These are phyloP conservation scores for Ustilago trichophora DNA, from an alignment of 1,284 basidiomycete species.

Conservation along the genomic window DNA sequence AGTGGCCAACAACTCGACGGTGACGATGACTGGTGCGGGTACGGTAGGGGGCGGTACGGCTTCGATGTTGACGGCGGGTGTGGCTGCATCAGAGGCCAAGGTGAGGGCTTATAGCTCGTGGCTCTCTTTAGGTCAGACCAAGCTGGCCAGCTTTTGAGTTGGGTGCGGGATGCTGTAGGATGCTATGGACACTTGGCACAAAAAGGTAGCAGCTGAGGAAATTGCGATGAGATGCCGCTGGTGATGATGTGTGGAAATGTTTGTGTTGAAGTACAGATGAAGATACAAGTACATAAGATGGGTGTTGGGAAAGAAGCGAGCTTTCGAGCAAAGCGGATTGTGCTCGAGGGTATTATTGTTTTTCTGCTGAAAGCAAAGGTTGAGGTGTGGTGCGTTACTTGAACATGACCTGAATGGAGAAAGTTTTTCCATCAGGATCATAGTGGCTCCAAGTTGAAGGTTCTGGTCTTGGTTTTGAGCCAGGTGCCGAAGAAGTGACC, in stretches of 20 bases:
- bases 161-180: too few relatives aligned
- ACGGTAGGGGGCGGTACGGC: background rate
- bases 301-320: background rate
- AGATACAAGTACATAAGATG: constrained; percentile 37
- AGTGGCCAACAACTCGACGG: background rate
- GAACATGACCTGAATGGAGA: constrained; percentile 61
- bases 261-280: constrained; percentile 1
- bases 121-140: constrained; percentile 44
- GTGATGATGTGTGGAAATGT: background rate
- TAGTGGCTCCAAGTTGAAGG: constrained; percentile 61
- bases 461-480: constrained; percentile 45
- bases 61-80: background rate
- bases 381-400: constrained; percentile 5
- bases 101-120: constrained; percentile 45
- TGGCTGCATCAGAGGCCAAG: constrained; percentile 48
- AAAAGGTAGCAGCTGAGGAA: too few relatives aligned
- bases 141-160: constrained; percentile 38
- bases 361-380: too few relatives aligned
- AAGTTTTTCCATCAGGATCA: constrained; percentile 60
- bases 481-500: constrained; percentile 36
- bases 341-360: constrained; percentile 11
- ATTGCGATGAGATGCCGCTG: too few relatives aligned
- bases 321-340: background rate
- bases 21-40: background rate
- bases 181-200: too few relatives aligned